These are phyloP conservation scores for Galerina sulciceps DNA, from an alignment of 768 basidiomycete species.

Conservation along the genomic window DNA sequence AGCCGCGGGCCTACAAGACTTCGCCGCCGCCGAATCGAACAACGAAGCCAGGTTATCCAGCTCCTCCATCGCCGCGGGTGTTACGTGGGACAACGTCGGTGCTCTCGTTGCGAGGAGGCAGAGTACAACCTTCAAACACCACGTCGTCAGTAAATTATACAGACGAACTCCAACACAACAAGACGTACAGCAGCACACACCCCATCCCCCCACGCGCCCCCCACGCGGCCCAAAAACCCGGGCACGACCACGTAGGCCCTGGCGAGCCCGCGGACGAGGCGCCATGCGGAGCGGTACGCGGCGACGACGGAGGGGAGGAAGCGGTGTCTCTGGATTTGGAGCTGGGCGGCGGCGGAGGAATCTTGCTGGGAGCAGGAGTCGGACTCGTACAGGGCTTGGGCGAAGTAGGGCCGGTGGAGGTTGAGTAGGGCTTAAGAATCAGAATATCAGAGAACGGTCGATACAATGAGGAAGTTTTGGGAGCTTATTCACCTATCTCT, in stretches of 20 bases:
- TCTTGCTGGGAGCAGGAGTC: no score
- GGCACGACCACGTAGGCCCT: constrained; percentile 45
- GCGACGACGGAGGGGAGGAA: constrained; percentile 75
- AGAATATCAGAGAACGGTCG: not conserved
- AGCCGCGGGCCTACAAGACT: constrained; percentile 48
- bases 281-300: constrained; percentile 73
- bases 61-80: constrained; percentile 50
- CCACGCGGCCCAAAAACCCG: constrained; percentile 46
- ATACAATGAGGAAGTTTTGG: not conserved
- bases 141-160: not conserved
- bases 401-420: constrained; percentile 71
- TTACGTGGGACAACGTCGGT: constrained; percentile 52
- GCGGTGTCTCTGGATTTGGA: constrained; percentile 60
- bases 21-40: constrained; percentile 51
- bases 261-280: constrained; percentile 55
- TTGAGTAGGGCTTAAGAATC: constrained; percentile 57
- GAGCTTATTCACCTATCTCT: constrained; percentile 45
- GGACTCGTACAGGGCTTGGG: constrained; percentile 67
- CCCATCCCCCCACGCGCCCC: constrained; percentile 66
- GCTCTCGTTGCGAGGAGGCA: constrained; percentile 57
- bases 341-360: constrained; percentile 56
- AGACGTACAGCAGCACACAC: constrained; percentile 65
- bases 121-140: constrained; percentile 53
- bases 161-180: not conserved
- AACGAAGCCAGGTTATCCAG: constrained; percentile 46